Evolutionary conservation across 2,329 filamentous ascomycete species (phyloP), one percentile per base, ranked within the genome.

Genomic region (Onygenales sp.): DNA sequence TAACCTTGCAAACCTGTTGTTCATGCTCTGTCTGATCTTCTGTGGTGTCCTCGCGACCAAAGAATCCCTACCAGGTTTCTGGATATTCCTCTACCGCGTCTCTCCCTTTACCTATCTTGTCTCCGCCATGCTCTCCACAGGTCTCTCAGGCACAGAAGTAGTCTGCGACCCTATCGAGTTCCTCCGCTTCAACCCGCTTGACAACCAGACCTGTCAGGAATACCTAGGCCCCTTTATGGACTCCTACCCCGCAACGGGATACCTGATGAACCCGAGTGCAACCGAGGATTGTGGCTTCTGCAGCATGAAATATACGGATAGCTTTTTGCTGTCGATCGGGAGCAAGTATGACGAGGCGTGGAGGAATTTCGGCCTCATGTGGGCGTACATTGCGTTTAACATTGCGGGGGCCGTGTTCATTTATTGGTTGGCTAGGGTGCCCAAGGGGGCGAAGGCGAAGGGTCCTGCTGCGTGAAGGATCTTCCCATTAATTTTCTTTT

Each of bases 31-130:
- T 57, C 69, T 82, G 36, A 73, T 81, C 53, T 86, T 86, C 72
- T 81, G 78, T 60, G 70, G 68, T 64, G 67, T 70, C 52, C 64
- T 70, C 52, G 80, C 85, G 56, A 66, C 76, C 0, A 78, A 83
- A 0, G 55, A 62, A 2, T 73, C 75, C 0, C 72, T 89, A 0
- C 85, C 85, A 0, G 76, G 80, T 0, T 89, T 89, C 71, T 89
- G 86, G 86, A 80, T 82, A 55, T 88, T 87, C 71, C 88, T 88
- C 84, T 86, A 88, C 67, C 77, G 80, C 33, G 74, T 81, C 8
- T 82, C 78, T 0, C 84, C 83, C 0, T 82, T 87, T 55, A 86
- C 82, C 0, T 88, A 87, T 49, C 67, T 76, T 3, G 70, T 76
- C 3, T 67, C 68, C 14, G 63, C 68, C 1, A 64, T 76, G 27